phyloP scores from a whole-genome alignment of 2,329 filamentous ascomycete species.

The Ophiocordyceps robertsii region DNA sequence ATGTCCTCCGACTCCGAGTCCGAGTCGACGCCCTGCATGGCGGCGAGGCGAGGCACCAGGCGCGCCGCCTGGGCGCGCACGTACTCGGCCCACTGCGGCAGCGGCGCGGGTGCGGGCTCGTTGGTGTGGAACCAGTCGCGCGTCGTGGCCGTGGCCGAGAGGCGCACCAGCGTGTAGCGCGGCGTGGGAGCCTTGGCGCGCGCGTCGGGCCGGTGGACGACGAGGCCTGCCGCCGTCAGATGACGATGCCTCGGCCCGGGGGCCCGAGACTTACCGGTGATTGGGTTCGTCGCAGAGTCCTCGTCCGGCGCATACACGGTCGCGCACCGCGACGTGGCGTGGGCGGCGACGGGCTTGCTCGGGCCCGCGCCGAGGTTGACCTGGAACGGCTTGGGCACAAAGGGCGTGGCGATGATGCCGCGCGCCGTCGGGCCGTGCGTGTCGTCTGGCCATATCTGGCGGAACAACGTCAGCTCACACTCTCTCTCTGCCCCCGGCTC shows the following conservation, averaged over 20 bases:
- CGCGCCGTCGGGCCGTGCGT: constrained; percentile 25
- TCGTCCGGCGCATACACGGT: constrained; percentile 28
- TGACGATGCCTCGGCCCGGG: too few relatives aligned
- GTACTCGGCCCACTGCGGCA: constrained; percentile 33
- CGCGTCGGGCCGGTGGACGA: constrained; percentile 24
- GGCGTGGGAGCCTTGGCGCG: constrained; percentile 18
- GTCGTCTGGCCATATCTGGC: constrained; percentile 25
- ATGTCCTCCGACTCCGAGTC: constrained; percentile 12
- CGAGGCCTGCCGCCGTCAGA: constrained; percentile 23
- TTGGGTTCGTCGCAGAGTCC: constrained; percentile 17
- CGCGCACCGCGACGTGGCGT: constrained; percentile 29
- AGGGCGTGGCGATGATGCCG: constrained; percentile 41
- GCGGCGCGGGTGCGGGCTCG: constrained; percentile 13
- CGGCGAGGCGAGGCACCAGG: constrained; percentile 29
- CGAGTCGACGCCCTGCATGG: constrained; percentile 20
- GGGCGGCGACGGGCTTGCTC: constrained; percentile 13
- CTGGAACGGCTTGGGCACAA: constrained; percentile 35
- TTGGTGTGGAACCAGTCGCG: constrained; percentile 41
- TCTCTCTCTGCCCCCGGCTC: neutral
- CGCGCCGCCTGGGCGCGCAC: constrained; percentile 30
- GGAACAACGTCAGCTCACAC: neutral
- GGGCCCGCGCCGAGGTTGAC: constrained; percentile 23
- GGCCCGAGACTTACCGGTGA: constrained; percentile 6
- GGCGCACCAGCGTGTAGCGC: constrained; percentile 36
- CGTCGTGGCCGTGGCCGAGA: constrained; percentile 37